Percentiles rank a stretch among this genome's conserved stretches.
These are phyloP conservation scores for Aspergillus novofumigatus DNA, from an alignment of 2,329 filamentous ascomycete species.

Conservation along the genomic window DNA sequence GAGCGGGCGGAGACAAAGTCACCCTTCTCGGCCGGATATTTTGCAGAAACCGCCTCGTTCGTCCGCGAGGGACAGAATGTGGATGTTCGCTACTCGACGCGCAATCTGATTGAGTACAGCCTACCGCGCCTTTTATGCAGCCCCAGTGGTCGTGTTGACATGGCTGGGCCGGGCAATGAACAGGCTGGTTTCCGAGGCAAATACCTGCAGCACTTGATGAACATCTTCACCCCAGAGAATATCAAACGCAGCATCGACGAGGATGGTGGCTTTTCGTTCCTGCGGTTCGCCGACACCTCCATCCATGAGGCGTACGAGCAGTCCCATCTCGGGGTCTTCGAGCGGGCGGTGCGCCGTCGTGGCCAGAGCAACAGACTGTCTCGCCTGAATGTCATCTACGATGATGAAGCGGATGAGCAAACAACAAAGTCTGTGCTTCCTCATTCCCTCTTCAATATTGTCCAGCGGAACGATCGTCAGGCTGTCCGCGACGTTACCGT, in stretches of 20 bases:
- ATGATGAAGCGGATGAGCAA: conserved; percentile 56
- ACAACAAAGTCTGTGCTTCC: conserved; percentile 62
- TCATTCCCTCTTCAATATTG: conserved; percentile 78
- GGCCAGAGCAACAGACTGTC: conserved; percentile 55
- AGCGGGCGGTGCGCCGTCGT: conserved; percentile 63
- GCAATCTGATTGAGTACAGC: conserved; percentile 78
- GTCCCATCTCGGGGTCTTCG: conserved; percentile 67
- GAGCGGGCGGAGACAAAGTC: conserved; percentile 90
- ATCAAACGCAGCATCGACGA: conserved; percentile 60
- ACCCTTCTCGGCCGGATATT: conserved; percentile 77
- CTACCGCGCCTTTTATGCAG: conserved; percentile 78
- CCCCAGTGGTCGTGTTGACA: conserved; percentile 71
- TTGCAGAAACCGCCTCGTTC: conserved; percentile 93
- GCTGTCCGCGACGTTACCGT: conserved; percentile 65
- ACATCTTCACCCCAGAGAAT: conserved; percentile 81
- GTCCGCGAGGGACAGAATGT: conserved; percentile 80
- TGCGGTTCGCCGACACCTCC: conserved; percentile 79
- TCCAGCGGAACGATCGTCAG: conserved; percentile 62
- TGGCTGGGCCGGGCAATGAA: conserved; percentile 68
- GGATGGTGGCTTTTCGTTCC: conserved; percentile 75
- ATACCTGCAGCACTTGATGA: conserved; percentile 77
- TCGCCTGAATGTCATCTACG: conserved; percentile 65
- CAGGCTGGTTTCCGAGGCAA: conserved; percentile 75
- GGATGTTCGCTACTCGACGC: conserved; percentile 79
- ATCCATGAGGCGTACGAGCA: conserved; percentile 66